These are phyloP conservation scores for Pseudogymnoascus sp. DNA, from an alignment of 2,329 filamentous ascomycete species.

Conservation along the genomic window DNA sequence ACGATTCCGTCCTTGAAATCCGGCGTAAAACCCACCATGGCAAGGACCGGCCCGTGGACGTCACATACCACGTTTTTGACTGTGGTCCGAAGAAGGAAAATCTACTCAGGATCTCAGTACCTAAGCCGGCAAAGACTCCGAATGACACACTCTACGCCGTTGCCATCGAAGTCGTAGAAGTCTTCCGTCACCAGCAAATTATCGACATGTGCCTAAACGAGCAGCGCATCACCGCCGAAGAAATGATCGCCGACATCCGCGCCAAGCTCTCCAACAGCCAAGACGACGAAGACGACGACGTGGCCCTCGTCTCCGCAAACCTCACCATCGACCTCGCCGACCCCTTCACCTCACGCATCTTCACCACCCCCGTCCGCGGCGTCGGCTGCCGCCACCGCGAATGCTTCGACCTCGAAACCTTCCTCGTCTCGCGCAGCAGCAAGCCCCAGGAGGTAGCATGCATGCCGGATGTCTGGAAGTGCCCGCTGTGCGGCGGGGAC, in stretches of 20 bases:
- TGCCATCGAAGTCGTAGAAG: constrained; percentile 61
- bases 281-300: constrained; percentile 49
- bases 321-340: constrained; percentile 57
- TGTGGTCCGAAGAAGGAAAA: constrained; percentile 37
- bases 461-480: constrained; percentile 68
- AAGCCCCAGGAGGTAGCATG: constrained; percentile 42
- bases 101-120: constrained; percentile 43
- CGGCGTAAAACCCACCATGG: constrained; percentile 64
- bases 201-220: constrained; percentile 31
- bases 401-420: constrained; percentile 83
- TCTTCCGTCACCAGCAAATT: constrained; percentile 38
- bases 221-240: constrained; percentile 34
- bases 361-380: constrained; percentile 64
- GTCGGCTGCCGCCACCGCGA: constrained; percentile 65
- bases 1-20: constrained; percentile 46
- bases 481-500: constrained; percentile 72
- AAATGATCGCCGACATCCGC: constrained; percentile 51
- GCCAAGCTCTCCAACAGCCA: constrained; percentile 34
- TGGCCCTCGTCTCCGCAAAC: constrained; percentile 48
- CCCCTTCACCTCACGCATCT: constrained; percentile 57
- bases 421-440: constrained; percentile 55
- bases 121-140: constrained; percentile 25
- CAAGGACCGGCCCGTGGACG: constrained; percentile 66
- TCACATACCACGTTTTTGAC: constrained; percentile 44
- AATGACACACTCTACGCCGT: constrained; percentile 44